Conservation (phyloP, 352 stramenopile genomes). For the Globisporangium sylvaticum region DNA sequence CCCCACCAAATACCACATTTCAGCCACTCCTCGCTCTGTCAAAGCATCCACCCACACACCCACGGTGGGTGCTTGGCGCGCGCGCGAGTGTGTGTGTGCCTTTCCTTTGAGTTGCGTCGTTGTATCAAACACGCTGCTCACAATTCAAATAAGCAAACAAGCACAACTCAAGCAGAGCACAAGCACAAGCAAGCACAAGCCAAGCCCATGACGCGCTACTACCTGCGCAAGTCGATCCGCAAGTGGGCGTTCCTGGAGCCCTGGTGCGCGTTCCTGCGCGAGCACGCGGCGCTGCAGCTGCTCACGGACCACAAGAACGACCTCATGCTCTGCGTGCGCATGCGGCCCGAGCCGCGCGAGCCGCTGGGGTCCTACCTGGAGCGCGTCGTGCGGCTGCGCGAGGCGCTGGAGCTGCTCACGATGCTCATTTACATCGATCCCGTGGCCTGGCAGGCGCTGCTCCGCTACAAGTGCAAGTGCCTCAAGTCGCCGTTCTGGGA, state of each 20-base stretch:
- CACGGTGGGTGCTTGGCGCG: too few species aligned
- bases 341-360: constrained; percentile 2
- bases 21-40: too few species aligned
- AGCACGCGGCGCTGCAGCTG: not conserved
- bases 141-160: too few species aligned
- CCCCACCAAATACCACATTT: too few species aligned
- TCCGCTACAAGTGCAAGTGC: constrained; percentile 8
- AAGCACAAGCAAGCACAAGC: too few species aligned
- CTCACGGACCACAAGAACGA: constrained; percentile 6
- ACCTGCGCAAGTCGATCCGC: constrained; percentile 11
- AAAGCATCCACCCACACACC: too few species aligned
- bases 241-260: constrained; percentile 11
- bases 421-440: not conserved
- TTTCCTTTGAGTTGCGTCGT: too few species aligned
- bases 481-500: constrained; percentile 7
- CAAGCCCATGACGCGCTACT: constrained; percentile 5
- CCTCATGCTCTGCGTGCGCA: constrained; percentile 10
- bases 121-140: too few species aligned
- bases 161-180: too few species aligned
- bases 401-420: constrained; percentile 7
- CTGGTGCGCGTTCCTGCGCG: constrained; percentile 8
- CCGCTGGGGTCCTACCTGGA: not conserved
- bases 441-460: constrained; percentile 9
- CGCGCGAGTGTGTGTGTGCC: too few species aligned
- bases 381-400: constrained; percentile 2